Percentiles rank a stretch among this genome's conserved stretches.
These are phyloP conservation scores for Vigna nakashimae DNA, from an alignment of 306 rosid species.

Conservation along the genomic window DNA sequence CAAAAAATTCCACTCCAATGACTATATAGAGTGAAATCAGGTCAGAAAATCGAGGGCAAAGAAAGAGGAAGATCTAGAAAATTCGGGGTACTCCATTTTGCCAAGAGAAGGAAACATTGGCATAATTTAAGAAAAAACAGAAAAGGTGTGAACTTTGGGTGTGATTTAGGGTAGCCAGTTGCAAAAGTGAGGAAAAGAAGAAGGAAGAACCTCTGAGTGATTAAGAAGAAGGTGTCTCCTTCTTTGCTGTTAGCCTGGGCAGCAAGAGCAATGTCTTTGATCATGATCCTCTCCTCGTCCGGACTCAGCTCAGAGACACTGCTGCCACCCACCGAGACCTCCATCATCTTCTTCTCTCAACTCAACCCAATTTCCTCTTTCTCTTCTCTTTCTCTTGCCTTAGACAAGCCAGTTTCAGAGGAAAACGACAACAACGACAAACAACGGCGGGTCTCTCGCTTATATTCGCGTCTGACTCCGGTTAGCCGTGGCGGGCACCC, in stretches of 20 bases:
- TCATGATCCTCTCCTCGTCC: constrained; percentile 91
- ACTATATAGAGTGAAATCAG: background rate
- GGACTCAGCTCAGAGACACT: constrained; percentile 68
- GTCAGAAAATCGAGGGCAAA: background rate
- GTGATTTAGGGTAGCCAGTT: constrained; percentile 34
- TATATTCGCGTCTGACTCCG: background rate
- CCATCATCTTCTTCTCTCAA: constrained; percentile 57
- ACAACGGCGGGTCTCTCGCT: background rate
- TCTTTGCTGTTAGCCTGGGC: constrained; percentile 84
- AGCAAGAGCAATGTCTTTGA: constrained; percentile 88
- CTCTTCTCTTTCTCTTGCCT: background rate
- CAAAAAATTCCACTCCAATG: background rate
- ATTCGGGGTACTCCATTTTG: constrained; percentile 28
- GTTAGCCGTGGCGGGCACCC: background rate
- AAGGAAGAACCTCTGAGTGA: constrained; percentile 76
- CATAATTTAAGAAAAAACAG: background rate
- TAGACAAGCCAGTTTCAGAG: constrained; percentile 12
- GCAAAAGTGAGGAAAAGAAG: background rate
- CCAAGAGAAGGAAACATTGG: constrained; percentile 17
- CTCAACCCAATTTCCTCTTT: background rate
- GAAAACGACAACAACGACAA: background rate
- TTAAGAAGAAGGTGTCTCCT: constrained; percentile 80
- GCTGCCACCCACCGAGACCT: constrained; percentile 68
- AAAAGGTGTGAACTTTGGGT: constrained; percentile 36
- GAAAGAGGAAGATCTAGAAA: background rate